Base-by-base conservation (phyloP, 192 early-diverging fungal genomes). In the Allomyces javanicus region DNA sequence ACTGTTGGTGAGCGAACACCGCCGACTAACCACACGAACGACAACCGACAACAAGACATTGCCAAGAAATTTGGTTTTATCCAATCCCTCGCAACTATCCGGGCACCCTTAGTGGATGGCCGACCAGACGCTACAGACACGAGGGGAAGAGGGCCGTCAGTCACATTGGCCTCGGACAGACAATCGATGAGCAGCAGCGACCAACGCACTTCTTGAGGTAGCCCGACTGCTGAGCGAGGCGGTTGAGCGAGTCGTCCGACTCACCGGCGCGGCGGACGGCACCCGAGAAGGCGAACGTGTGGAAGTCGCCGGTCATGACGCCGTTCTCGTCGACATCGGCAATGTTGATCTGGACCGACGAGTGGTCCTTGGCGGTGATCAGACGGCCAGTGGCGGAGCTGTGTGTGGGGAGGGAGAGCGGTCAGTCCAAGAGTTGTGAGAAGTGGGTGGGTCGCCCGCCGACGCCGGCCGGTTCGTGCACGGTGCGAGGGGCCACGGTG, bases 291-390 rank as follows among this genome's bases (percentile, higher is more conserved):
- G 90, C 91, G 77, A 88, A 93, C 79, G 87, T 89, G 77, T 87
- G 81, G 84, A 76, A 84, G 72, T 78, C 72, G 66, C 86, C 87
- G 64, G 80, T 86, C 73, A 81, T 72, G 69, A 78, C 81, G 69
- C 93, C 93, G 63, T 80, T 81, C 65, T 84, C 89, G 73, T 96
- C 87, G 66, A 96, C 92, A 69, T 92, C 90, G 67, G 79, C 92
- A 73, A 96, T 78, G 88, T 92, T 96, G 85, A 98, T 85, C 81
- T 97, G 96, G 79, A 99, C 89, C 43, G 92, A 86, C 64, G 94
- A 88, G 83, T 99, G 96, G 81, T 99, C 96, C 87, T 96, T 96
- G 81, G 96, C 88, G 71, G 81, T 87, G 78, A 99, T 96, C 67
- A 99, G 85, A 75, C 96, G 92, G 82, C 90, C 90, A 74, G 94